Base-by-base conservation (phyloP, 768 basidiomycete species). In the Sistotremastrum suecicum region DNA sequence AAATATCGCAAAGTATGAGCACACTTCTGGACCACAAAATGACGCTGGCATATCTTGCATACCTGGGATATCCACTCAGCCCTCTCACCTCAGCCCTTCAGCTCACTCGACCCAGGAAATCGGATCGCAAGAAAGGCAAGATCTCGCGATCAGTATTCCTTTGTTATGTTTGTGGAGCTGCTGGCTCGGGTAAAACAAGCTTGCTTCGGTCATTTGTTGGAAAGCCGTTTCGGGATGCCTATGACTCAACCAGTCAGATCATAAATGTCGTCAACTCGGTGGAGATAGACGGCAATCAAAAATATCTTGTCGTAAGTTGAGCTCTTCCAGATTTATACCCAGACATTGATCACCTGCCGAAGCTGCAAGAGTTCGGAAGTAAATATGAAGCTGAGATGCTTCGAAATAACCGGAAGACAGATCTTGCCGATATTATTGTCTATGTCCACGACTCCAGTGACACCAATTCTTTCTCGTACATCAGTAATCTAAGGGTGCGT, bases 361-460 rank as follows among this genome's bases (percentile, higher is more conserved):
- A 95, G 94, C 65, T 99, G 41, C 94, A 97, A 70, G 94, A 99
- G 57, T 98, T 97, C 59, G 94, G 94, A 10, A 91, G 88, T 37
- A 84, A 83, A 60, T 95, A 94, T 55, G 94, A 99, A 63, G 73
- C 85, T 0, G 94, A 97, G 61, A 81, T 77, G 7, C 66, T 98
- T 47, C 76, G 91, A 50, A 89, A 83, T 60, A 71, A 79, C 36
- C 94, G 89, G 68, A 95, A 91, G 66, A 79, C 81, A 33, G 92
- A 95, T 59, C 65, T 86, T 39, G 88, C 87, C 12, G 94, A 99
- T 63, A 87, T 97, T 37, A 85, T 97, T 50, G 75, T 92, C 51
- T 97, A 94, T 59, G 90, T 97, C 33, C 80, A 97, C 56, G 94
- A 99, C 63, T 97, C 92, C 41, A 91, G 88, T 58, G 94, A 99